Percentiles rank a stretch among this genome's conserved stretches.
These are phyloP conservation scores for Chrysoporthe puriensis DNA, from an alignment of 2,329 filamentous ascomycete species.

Conservation along the genomic window DNA sequence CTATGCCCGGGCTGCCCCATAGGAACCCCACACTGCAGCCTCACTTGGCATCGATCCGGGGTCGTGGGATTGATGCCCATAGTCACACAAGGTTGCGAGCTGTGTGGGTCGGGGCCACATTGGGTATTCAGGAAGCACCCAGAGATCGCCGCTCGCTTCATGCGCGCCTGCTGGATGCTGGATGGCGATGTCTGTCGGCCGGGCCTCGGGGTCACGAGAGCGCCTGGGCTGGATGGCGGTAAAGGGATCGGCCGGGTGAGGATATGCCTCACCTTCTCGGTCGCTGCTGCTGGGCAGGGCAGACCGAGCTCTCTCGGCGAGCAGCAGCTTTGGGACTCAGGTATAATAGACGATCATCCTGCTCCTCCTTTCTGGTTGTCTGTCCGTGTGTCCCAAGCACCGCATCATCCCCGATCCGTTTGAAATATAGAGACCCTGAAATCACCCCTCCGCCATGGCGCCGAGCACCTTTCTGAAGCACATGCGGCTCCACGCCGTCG, in stretches of 20 bases:
- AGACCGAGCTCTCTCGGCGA: not conserved
- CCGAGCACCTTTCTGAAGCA: slow-evolving; percentile 17
- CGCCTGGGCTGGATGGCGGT: not conserved
- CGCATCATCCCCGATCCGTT: not conserved
- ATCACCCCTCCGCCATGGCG: slow-evolving; percentile 9
- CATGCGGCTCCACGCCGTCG: slow-evolving; percentile 22
- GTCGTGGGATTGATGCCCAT: slow-evolving; percentile 17
- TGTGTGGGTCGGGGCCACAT: not conserved
- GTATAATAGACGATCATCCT: not conserved
- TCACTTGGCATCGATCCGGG: slow-evolving; percentile 10
- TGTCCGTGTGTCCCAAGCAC: not conserved
- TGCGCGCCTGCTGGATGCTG: not conserved
- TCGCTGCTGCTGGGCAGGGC: not conserved
- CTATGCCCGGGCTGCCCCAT: not conserved
- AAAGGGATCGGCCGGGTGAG: not conserved
- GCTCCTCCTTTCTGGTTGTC: not conserved
- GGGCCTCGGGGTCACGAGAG: not conserved
- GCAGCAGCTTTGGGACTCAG: too few relatives aligned
- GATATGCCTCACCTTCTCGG: not conserved
- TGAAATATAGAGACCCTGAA: not conserved
- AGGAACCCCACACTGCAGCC: slow-evolving; percentile 19
- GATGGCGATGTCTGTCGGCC: not conserved
- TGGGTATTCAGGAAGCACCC: not conserved
- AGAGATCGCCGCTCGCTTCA: not conserved
- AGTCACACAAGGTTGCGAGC: not conserved